These are phyloP conservation scores for Botryotinia convoluta DNA, from an alignment of 2,329 filamentous ascomycete genomes.

Conservation along the genomic window DNA sequence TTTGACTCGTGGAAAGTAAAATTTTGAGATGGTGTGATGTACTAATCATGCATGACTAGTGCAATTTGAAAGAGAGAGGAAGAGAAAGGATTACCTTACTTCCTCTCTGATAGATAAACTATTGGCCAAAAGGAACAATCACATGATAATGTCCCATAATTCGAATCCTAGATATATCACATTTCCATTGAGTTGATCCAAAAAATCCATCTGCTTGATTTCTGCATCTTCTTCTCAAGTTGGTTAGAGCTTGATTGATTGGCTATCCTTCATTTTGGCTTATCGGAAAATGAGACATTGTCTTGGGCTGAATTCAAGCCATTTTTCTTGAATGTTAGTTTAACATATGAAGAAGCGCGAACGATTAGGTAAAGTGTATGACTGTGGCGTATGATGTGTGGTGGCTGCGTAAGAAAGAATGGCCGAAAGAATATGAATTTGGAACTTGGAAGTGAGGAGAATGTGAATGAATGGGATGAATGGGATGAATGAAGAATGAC, in stretches of 20 bases:
- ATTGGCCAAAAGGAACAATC: neutral
- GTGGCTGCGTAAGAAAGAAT: neutral
- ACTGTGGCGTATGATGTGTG: constrained; percentile 8
- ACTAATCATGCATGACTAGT: neutral
- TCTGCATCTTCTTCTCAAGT: neutral
- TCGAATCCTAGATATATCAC: neutral
- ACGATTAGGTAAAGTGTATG: neutral
- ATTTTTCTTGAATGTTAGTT: neutral
- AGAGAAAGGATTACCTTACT: neutral
- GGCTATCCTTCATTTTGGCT: neutral
- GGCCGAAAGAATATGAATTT: neutral
- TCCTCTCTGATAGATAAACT: neutral
- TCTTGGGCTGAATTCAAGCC: neutral
- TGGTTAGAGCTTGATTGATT: neutral
- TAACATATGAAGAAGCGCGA: neutral
- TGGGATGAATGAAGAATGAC: neutral
- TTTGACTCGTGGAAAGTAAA: neutral
- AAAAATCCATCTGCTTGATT: neutral
- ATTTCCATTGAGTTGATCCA: neutral
- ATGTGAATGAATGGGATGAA: neutral
- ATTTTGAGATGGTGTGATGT: neutral
- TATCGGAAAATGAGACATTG: neutral
- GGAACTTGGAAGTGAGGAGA: neutral
- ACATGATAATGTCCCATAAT: neutral
- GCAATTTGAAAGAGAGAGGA: neutral